Evolutionary conservation across 2,329 filamentous ascomycete species (phyloP), one percentile per base, ranked within the genome.

Genomic region (Xylaria sp.): DNA sequence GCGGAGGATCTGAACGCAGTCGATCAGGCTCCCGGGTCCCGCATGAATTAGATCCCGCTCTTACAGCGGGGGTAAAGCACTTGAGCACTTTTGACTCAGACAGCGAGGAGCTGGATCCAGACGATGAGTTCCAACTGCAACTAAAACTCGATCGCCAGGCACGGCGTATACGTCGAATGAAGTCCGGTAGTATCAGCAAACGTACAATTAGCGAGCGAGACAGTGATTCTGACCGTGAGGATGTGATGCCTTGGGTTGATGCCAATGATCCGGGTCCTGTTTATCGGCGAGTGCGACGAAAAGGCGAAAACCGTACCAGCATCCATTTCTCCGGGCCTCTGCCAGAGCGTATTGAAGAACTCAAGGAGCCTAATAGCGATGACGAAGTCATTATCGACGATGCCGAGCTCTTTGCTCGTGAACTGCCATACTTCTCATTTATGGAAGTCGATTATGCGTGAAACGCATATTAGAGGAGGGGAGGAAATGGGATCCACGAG

Each of bases 121-220:
- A 76, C 44, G 76, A 75, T 40, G 75, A 78, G 27, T 78, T 78
- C 59, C 63, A 67, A 29, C 63, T 66, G 27, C 63, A 71, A 4
- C 51, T 76, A 2, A 74, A 69, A 55, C 66, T 69, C 10, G 54
- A 63, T 32, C 74, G 77, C 5, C 65, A 75, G 66, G 68, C 75
- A 51, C 74, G 72, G 32, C 74, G 76, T 21, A 62, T 75, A 27
- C 71, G 76, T 44, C 72, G 78, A 9, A 77, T 78, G 76, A 78
- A 75, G 59, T 78, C 76, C 8, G 78, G 78, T 58, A 78, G 77
- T 63, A 77, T 79, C 53, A 78, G 78, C 74, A 79, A 79, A 70
- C 78, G 78, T 25, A 79, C 78, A 32, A 72, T 79, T 55, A 79
- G 78, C 72, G 78, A 79, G 70, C 73, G 78, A 40, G 78, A 74